Percentiles rank a stretch among this genome's conserved stretches.
Evolutionary conservation across 768 basidiomycete genomes (phyloP).

Genomic region (Thelephora aurantiotincta): DNA sequence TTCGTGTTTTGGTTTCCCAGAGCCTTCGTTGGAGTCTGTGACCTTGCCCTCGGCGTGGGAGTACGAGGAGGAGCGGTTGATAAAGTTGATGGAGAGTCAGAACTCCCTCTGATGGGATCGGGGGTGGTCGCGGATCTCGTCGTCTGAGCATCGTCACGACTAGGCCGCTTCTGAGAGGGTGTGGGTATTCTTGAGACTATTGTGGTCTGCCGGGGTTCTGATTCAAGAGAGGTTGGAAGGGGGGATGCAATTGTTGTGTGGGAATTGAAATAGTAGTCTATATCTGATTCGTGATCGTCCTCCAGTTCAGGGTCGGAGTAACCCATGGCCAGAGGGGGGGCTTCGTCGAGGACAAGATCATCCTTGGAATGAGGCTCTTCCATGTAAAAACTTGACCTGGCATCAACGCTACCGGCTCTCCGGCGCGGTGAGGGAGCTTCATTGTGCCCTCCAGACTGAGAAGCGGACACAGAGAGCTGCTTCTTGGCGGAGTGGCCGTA

Average conservation of each 20-base stretch:
- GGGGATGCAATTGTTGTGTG: conserved; percentile 9
- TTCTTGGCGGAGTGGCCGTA: conserved; percentile 50
- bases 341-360: conserved; percentile 57
- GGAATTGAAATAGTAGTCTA: conserved; percentile 5
- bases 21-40: conserved; percentile 4
- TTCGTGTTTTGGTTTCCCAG: conserved; percentile 17
- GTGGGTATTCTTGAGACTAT: conserved; percentile 12
- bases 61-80: conserved; percentile 7
- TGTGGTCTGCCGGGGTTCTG: conserved; percentile 9
- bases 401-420: conserved; percentile 48
- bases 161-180: background rate
- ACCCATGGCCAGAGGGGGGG: conserved; percentile 63
- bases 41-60: conserved; percentile 8
- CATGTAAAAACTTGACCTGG: conserved; percentile 51
- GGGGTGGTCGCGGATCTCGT: conserved; percentile 8
- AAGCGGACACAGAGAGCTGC: conserved; percentile 14
- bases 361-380: conserved; percentile 33
- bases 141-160: background rate
- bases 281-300: conserved; percentile 15
- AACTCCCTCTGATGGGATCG: conserved; percentile 4
- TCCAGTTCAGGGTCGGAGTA: conserved; percentile 30
- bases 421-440: conserved; percentile 7
- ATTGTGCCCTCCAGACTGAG: conserved; percentile 13
- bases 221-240: conserved; percentile 12
- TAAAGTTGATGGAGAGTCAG: conserved; percentile 7